Evolutionary conservation across 176 grass and related monocot genomes (phyloP), one percentile per base, ranked within the genome.

Genomic region (Elymus sibiricus): DNA sequence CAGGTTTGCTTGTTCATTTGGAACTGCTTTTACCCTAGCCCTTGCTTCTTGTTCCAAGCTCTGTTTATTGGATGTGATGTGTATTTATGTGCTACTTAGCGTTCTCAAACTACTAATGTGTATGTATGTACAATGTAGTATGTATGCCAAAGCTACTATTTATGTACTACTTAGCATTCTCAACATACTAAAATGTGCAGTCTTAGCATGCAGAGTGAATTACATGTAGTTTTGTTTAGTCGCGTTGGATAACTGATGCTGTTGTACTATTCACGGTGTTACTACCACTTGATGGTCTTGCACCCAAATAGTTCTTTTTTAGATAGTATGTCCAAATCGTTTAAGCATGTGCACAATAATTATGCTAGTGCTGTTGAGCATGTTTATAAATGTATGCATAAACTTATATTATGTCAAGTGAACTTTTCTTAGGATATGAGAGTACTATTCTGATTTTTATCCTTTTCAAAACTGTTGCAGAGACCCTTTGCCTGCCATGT

Each of bases 401-500:
- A 22, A 61, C 5, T 78, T 83, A 49, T 71, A 21, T 66, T 70
- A 56, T 82, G 62, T 68, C 14, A 79, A 62, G 17, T 79, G 74
- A 44, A 47, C 32, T 11, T 35, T 74, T 37, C n/a, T 79, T 70
- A 75, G 44, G 39, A 44, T 78, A 73, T n/a, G 73, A 32, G 46
- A 76, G 10, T 35, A 66, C 64, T 85, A 64, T 76, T 56, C 40
- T 88, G 55, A 85, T 74, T 39, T 39, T 32, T 80, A 58, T 69
- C 21, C 21, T 19, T 89, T 27, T 39, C 16, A 27, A 70, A 85
- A 82, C 62, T 88, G 14, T 80, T 88, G 76, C 87, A 95, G 93
- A 95, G 83, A 76, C 85, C 78, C 28, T 92, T 92, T 86, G 44
- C 79, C 65, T 95, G 93, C 78, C 79, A 84, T 70, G 60, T 92